Evolutionary conservation across 768 basidiomycete genomes (phyloP), one percentile per base, ranked within the genome.

Genomic region (Auricularia cornea): DNA sequence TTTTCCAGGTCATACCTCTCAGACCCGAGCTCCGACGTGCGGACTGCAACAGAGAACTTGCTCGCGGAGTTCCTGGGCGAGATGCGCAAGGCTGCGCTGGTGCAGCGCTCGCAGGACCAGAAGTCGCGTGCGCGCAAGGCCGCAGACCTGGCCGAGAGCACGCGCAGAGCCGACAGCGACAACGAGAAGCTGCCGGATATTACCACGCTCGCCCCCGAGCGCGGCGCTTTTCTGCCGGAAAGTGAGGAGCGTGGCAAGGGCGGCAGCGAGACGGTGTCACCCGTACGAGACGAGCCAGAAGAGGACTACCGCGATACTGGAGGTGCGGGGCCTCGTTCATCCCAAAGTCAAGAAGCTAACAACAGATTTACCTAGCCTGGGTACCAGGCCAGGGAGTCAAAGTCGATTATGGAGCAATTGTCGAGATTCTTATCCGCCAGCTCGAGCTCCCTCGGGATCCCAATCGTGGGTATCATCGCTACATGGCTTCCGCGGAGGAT

Each of bases 331-430:
- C n/a, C n/a, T n/a, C n/a, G n/a, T n/a, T n/a, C n/a, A n/a, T n/a
- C n/a, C n/a, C n/a, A n/a, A n/a, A n/a, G n/a, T n/a, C n/a, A n/a
- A n/a, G n/a, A n/a, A n/a, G n/a, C n/a, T n/a, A n/a, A n/a, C n/a
- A n/a, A n/a, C n/a, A n/a, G n/a, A n/a, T n/a, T n/a, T n/a, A n/a
- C n/a, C 35, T 38, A 38, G 89, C 84, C 41, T 98, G 93, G 93
- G 77, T 90, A 30, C 95, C 94, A 20, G 97, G 96, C 3, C 93
- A 98, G 77, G 95, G 94, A 0, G 94, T 98, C 12, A 83, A 80
- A 62, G 87, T 99, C 64, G 90, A 98, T 72, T 94, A 94, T 71
- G 83, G 87, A 18, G 88, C 94, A 2, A 92, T 99, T 60, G 86
- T 98, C 40, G 94, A 98, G 70, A 98, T 96, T 66, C 76, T 99